phyloP scores from a whole-genome alignment of 768 basidiomycete genomes.

The Peribolospora kevripleyi region DNA sequence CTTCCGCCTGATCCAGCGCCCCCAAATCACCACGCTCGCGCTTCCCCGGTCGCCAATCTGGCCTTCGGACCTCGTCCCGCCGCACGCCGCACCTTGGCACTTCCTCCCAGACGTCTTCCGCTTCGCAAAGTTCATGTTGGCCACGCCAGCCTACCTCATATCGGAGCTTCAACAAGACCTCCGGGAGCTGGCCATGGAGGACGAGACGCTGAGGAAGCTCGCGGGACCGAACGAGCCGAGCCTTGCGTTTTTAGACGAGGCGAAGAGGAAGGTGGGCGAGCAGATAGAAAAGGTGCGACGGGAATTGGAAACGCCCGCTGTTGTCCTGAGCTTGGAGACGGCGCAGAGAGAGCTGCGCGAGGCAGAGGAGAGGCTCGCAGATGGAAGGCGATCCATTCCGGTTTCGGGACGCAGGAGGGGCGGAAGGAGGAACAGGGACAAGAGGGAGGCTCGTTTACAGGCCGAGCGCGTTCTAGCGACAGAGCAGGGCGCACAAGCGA shows the following conservation, averaged over 20 bases:
- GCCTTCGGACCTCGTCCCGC: slow-evolving; percentile 77
- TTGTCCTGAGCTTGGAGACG: slow-evolving; percentile 41
- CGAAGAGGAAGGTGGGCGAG: slow-evolving; percentile 45
- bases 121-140: slow-evolving; percentile 89
- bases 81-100: slow-evolving; percentile 82
- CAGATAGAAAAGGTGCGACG: slow-evolving; percentile 49
- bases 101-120: slow-evolving; percentile 75
- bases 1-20: slow-evolving; percentile 77
- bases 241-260: slow-evolving; percentile 51
- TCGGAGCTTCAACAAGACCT: slow-evolving; percentile 47
- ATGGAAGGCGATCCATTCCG: too few species aligned
- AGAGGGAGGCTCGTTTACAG: slow-evolving; percentile 1
- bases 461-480: neutral
- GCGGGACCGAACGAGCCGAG: slow-evolving; percentile 34
- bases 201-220: slow-evolving; percentile 31
- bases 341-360: slow-evolving; percentile 20
- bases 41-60: slow-evolving; percentile 74
- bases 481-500: neutral
- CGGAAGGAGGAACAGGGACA: slow-evolving; percentile 11
- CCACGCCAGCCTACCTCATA: slow-evolving; percentile 62
- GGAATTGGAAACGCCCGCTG: slow-evolving; percentile 43
- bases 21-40: slow-evolving; percentile 82
- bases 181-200: slow-evolving; percentile 45
- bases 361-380: slow-evolving; percentile 6
- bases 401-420: neutral